Base-by-base conservation (phyloP, 2,329 filamentous ascomycete species). In the Xylariomycetidae sp. region DNA sequence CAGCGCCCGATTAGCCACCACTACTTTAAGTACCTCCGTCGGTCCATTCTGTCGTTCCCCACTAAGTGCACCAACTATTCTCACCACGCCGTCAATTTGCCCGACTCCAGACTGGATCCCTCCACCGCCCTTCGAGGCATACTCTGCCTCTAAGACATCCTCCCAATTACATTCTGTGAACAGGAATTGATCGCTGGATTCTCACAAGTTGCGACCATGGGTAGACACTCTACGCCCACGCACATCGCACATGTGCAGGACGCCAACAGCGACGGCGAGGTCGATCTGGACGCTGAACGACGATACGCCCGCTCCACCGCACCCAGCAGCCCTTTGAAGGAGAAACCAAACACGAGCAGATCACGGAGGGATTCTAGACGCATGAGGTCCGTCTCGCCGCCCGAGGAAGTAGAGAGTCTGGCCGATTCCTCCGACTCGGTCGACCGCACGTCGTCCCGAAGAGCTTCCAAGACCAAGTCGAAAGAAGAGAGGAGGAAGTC, bases 321-420 rank as follows among this genome's bases (percentile, higher is more conserved):
- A n/a, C 56, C 63, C 18, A 66, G 64, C 43, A 66, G 68, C 8
- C 50, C 53, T 31, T 53, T 48, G 31, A 73, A 69, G 42, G 64
- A 74, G 47, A 63, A 62, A 19, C 65, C 73, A 48, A 77, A 76
- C 51, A 74, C 66, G 14, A 56, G 70, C 42, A 70, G 65, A 50
- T 59, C 67, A 27, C 65, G 69, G 40, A 65, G 53, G 40, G 50
- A 68, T 26, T 54, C 56, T 35, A 48, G 56, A 32, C 63, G 59
- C 39, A 53, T 28, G 59, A 59, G 26, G 20, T 23, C 20, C 20
- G n/a, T 60, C 65, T n/a, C n/a, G n/a, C n/a, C n/a, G n/a, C n/a
- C n/a, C n/a, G n/a, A n/a, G n/a, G n/a, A n/a, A n/a, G n/a, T n/a
- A n/a, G n/a, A n/a, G n/a, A n/a, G n/a, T n/a, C n/a, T n/a, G n/a